Base-by-base conservation (phyloP, 2,329 filamentous ascomycete genomes). In the Esteya vermicola region DNA sequence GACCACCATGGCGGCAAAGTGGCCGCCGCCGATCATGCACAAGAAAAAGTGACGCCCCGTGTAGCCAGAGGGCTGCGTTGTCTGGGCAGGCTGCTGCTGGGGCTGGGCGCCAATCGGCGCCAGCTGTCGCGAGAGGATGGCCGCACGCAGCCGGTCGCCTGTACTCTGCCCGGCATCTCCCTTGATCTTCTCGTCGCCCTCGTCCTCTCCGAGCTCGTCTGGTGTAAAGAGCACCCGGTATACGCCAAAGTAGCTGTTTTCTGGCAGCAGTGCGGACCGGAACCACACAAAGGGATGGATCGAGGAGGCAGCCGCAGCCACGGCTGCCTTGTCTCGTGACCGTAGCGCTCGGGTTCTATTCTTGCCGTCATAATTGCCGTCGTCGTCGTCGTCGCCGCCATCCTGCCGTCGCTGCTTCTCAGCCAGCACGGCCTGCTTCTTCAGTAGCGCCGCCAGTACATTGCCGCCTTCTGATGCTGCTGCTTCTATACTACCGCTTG, bases 1-100 rank as follows among this genome's bases (percentile, higher is more conserved):
- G 10, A 98, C 83, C 10, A 96, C 69, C 88, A 96, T 96, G 38
- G 84, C 91, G 1, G 91, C 91, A 54, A 98, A 98, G 57, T 98
- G 91, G 0, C 91, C 91, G 44, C 91, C 91, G 20, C 91, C 91
- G 38, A 98, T 93, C 91, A 98, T 98, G 60, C 88, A 96, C 36
- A 98, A 72, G 55, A 98, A 96, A 37, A 94, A 77, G 55, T 96
- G 88, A 3, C 86, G 85, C 8, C 80, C 78, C 20, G 77, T 74
- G 53, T 80, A 75, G n/a, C n/a, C n/a, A n/a, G 4, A 65, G 64
- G 9, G 70, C 60, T 2, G 67, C 73, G 36, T 78, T 10, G 25
- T 21, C 18, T 21, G 13, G 20, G n/a, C 14, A 16, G 20, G 19
- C 22, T 3, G 27, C 3, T 21, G 19, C n/a, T 22, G 9, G 25